Percentiles rank a stretch among this genome's conserved stretches.
These are phyloP conservation scores for Fraxinus floribunda DNA, from an alignment of 305 asterid genomes.

Conservation along the genomic window DNA sequence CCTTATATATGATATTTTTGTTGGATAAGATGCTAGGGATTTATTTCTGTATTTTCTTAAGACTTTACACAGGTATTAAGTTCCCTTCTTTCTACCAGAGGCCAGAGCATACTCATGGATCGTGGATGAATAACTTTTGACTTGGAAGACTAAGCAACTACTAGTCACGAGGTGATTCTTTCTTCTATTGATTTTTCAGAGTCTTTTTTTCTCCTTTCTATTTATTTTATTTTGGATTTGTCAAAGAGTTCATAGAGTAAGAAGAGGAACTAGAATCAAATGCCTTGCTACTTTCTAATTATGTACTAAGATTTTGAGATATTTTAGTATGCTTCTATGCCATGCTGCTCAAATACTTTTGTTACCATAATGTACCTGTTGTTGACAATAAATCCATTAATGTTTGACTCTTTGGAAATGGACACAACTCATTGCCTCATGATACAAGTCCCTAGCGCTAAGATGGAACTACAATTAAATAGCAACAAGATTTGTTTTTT, in stretches of 20 bases:
- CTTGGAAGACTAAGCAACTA: slow-evolving; percentile 54
- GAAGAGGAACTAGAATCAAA: neutral
- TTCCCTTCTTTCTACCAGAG: slow-evolving; percentile 60
- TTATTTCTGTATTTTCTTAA: slow-evolving; percentile 40
- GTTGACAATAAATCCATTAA: neutral
- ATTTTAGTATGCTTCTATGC: neutral
- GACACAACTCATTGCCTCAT: neutral
- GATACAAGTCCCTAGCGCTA: neutral
- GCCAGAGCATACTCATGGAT: slow-evolving; percentile 67
- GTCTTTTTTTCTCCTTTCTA: neutral
- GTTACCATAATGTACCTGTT: neutral
- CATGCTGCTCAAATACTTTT: neutral
- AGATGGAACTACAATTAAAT: neutral
- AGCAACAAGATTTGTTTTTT: neutral
- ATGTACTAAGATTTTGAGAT: neutral
- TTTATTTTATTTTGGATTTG: neutral
- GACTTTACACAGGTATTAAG: slow-evolving; percentile 62
- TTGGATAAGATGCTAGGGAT: slow-evolving; percentile 19
- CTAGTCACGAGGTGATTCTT: slow-evolving; percentile 48
- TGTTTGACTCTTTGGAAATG: neutral
- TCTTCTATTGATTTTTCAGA: neutral
- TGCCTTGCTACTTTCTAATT: neutral
- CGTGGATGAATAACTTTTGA: slow-evolving; percentile 58
- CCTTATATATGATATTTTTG: slow-evolving; percentile 5
- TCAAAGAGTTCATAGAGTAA: neutral